A percentile compares a stretch with the other conserved stretches of the same genome.
Evolutionary conservation across 345 rosid species (phyloP).

Genomic region (Arabis hirsuta): DNA sequence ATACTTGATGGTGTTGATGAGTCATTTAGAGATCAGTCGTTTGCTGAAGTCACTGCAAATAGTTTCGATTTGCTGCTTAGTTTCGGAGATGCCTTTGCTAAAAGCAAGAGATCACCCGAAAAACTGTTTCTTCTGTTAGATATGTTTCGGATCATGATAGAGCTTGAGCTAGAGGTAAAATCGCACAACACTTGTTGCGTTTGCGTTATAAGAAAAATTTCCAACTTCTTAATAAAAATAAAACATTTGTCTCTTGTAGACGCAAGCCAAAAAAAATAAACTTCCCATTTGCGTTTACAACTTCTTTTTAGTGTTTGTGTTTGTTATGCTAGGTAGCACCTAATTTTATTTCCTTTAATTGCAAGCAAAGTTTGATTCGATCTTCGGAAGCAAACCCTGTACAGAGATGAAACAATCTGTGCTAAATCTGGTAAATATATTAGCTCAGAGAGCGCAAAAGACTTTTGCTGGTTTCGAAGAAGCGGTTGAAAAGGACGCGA

Average conservation of each 20-base stretch:
- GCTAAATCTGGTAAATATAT: conserved; percentile 63
- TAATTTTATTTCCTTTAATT: too few relatives aligned
- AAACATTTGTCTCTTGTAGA: too few relatives aligned
- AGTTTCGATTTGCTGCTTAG: conserved; percentile 82
- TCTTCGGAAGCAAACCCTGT: conserved; percentile 68
- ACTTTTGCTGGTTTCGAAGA: conserved; percentile 96
- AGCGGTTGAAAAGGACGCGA: conserved; percentile 94
- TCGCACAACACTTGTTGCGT: too few relatives aligned
- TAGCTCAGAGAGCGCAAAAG: conserved; percentile 90
- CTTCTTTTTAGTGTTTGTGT: too few relatives aligned
- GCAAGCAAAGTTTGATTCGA: too few relatives aligned
- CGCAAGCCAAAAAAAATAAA: too few relatives aligned
- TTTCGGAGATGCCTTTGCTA: conserved; percentile 93
- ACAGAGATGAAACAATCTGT: conserved; percentile 83
- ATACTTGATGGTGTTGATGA: conserved; percentile 65
- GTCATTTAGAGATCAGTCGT: conserved; percentile 80
- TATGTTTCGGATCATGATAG: conserved; percentile 98
- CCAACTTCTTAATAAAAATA: too few relatives aligned
- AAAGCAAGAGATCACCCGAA: conserved; percentile 96
- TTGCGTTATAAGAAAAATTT: too few relatives aligned
- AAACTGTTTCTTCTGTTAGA: conserved; percentile 86
- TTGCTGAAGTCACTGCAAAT: conserved; percentile 82
- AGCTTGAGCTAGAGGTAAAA: conserved; percentile 84
- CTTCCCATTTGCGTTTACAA: too few relatives aligned
- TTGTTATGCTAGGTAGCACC: too few relatives aligned